A percentile compares a stretch with the other conserved stretches of the same genome.
Conservation (phyloP, 768 basidiomycete species). For the Gymnopilus junonius region DNA sequence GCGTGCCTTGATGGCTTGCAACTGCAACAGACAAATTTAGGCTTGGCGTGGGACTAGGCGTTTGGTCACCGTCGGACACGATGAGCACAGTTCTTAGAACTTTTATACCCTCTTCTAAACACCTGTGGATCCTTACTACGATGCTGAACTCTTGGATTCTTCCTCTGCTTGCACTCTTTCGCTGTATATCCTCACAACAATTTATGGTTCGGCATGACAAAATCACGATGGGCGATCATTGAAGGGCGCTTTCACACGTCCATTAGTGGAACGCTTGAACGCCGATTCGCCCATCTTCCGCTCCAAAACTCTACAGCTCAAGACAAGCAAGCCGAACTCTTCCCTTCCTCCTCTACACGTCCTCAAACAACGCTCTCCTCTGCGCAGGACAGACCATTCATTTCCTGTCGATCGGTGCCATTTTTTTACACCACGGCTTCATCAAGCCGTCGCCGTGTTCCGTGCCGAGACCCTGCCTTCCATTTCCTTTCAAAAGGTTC, state of each 20-base stretch:
- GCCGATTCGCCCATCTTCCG: too few species aligned
- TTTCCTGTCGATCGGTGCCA: too few species aligned
- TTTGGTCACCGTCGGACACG: neutral
- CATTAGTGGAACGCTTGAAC: neutral
- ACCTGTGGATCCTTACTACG: neutral
- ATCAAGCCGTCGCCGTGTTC: neutral
- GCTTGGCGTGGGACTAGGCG: neutral
- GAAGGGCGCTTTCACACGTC: constrained; percentile 1
- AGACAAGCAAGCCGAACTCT: too few species aligned
- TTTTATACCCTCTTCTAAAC: neutral
- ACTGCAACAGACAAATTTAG: neutral
- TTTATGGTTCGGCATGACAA: neutral
- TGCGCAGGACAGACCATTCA: too few species aligned
- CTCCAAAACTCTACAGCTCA: neutral
- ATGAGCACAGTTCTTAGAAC: neutral
- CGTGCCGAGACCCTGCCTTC: constrained; percentile 1
- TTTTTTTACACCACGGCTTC: neutral
- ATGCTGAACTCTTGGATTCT: neutral
- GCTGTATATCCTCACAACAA: neutral
- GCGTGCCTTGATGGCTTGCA: constrained; percentile 1
- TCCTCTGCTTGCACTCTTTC: too few species aligned
- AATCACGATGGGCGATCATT: neutral
- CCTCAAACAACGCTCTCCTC: too few species aligned
- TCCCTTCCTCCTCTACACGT: too few species aligned
- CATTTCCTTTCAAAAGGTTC: neutral